Evolutionary conservation across 2,329 filamentous ascomycete species (phyloP).

Genomic region (Leptoxyphium fumago): DNA sequence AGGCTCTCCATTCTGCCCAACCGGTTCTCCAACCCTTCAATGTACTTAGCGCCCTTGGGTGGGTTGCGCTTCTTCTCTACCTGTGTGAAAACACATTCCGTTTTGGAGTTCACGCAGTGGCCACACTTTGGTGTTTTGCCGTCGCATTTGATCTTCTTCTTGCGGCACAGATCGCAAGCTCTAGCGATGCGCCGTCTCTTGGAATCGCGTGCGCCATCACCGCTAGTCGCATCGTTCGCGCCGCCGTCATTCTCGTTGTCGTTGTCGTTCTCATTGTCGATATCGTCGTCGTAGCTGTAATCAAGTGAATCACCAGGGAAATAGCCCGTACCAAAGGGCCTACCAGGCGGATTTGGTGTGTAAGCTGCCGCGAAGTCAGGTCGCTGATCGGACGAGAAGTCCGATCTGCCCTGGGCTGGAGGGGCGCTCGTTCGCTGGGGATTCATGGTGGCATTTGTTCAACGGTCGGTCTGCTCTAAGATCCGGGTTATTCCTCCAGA

Average conservation of each 20-base stretch:
- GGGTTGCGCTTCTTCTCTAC: conserved; percentile 98
- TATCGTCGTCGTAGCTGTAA: conserved; percentile 6
- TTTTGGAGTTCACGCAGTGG: conserved; percentile 96
- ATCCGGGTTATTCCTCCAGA: no score
- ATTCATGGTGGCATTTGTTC: conserved; percentile 4
- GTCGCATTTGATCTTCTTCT: conserved; percentile 95
- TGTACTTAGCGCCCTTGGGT: conserved; percentile 96
- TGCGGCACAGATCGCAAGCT: conserved; percentile 91
- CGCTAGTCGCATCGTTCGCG: conserved; percentile 10
- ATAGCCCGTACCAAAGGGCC: background rate
- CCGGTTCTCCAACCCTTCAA: conserved; percentile 89
- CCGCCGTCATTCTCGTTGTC: conserved; percentile 13
- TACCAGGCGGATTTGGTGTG: background rate
- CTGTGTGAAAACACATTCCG: conserved; percentile 90
- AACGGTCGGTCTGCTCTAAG: conserved; percentile 1
- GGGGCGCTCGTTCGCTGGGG: background rate
- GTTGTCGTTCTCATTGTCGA: conserved; percentile 5
- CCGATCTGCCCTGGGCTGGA: background rate
- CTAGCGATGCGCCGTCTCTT: conserved; percentile 81
- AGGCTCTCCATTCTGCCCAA: conserved; percentile 92
- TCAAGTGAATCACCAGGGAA: conserved; percentile 4
- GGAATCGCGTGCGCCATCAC: conserved; percentile 41
- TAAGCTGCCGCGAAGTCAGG: background rate
- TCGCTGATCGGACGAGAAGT: background rate
- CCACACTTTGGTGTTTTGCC: conserved; percentile 89